phyloP scores from a whole-genome alignment of 805 yeast genomes.

The Osmozyma mogii region DNA sequence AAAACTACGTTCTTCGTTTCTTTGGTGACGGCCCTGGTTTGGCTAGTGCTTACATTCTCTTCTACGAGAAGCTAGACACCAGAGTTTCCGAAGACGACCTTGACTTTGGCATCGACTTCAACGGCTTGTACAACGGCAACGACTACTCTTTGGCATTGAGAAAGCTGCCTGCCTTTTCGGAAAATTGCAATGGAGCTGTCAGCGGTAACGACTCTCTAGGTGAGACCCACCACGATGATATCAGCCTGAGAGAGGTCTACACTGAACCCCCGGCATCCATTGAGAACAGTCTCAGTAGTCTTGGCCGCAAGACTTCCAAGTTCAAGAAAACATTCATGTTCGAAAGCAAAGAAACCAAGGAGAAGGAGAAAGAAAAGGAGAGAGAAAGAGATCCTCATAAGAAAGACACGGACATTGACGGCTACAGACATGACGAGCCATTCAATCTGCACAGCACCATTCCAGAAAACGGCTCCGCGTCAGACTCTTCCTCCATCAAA shows the following conservation, averaged over 20 bases:
- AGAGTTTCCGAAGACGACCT: constrained; percentile 38
- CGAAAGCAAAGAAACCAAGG: constrained; percentile 13
- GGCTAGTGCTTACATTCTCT: constrained; percentile 86
- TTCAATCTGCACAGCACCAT: too few relatives aligned
- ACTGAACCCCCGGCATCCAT: background rate
- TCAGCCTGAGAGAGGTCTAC: background rate
- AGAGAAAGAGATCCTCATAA: too few relatives aligned
- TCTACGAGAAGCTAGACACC: constrained; percentile 45
- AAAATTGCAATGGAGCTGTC: too few relatives aligned
- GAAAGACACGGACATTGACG: too few relatives aligned
- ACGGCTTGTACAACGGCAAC: constrained; percentile 62
- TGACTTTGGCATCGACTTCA: constrained; percentile 52
- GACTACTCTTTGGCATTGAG: constrained; percentile 20
- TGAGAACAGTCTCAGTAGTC: constrained; percentile 1
- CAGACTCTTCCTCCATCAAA: constrained; percentile 5
- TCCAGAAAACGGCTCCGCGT: constrained; percentile 8
- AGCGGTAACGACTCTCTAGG: too few relatives aligned
- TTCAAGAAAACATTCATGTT: constrained; percentile 27
- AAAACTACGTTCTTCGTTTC: constrained; percentile 72
- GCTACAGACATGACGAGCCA: too few relatives aligned
- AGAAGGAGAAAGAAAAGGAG: constrained; percentile 5
- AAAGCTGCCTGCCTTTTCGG: too few relatives aligned
- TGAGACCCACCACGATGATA: too few relatives aligned
- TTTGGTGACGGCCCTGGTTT: constrained; percentile 84
- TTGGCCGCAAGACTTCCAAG: constrained; percentile 11